Evolutionary conservation across 2,329 filamentous ascomycete species (phyloP), one percentile per base, ranked within the genome.

Genomic region (Talaromyces sp.): DNA sequence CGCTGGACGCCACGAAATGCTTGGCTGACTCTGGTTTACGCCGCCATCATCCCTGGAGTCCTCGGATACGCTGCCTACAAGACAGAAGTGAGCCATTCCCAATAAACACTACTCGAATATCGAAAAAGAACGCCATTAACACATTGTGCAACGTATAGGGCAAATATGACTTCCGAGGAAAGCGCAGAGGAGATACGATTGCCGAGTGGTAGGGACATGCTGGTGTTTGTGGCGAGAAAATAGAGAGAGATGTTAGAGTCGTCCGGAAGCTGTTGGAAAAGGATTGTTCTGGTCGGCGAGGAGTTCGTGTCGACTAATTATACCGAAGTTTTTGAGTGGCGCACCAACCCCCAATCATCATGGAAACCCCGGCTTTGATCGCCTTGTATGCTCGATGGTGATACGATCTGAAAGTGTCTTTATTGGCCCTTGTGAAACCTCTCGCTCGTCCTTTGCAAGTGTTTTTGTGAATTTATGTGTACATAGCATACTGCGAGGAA

Each of bases 1-100:
- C 86, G 92, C 77, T 98, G 92, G 91, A 98, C 90, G 39, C 85
- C 87, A 58, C 84, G 90, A 71, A 96, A 92, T 53, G 92, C 91
- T 32, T 87, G 85, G 80, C 77, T 97, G 71, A 88, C 88, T 4
- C 86, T 97, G 73, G 81, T 88, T 66, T 97, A 93, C 77, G 84
- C 89, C 62, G 80, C 87, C 36, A 80, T 88, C 59, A 84, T 97
- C 51, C 95, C 95, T 8, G 76, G 80, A 47, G 81, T 90, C 61
- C 70, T 96, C 67, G 87, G 87, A 54, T 87, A 88, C 72, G 72
- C 91, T 61, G 91, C 86, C 62, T 96, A 90, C 75, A 86, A 85
- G 72, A 93, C 88, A 65, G 93, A 98, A 71, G 95, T 98, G 80
- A 86, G 92, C 86, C 10, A 13, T 27, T 10, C 15, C n/a, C 32